These are phyloP conservation scores for Candida sanyiensis DNA, from an alignment of 805 yeast genomes.

Conservation along the genomic window DNA sequence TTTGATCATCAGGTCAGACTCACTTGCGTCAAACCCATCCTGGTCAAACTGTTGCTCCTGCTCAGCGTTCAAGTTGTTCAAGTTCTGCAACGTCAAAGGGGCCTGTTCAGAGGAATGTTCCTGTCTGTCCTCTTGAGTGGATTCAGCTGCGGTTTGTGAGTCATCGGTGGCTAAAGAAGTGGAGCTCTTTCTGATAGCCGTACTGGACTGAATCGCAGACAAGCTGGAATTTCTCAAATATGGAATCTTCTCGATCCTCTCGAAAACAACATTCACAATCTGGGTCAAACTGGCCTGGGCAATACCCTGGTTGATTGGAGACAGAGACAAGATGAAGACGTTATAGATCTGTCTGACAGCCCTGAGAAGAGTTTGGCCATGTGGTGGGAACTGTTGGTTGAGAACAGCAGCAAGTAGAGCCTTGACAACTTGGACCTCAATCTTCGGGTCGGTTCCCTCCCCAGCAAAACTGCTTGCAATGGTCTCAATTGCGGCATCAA, in stretches of 20 bases:
- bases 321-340: constrained; percentile 78
- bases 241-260: constrained; percentile 47
- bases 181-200: constrained; percentile 15
- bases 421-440: constrained; percentile 89
- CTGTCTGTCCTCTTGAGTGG: constrained; percentile 6
- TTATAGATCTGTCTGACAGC: constrained; percentile 93
- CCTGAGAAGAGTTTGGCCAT: constrained; percentile 80
- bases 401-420: constrained; percentile 86
- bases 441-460: constrained; percentile 83
- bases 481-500: constrained; percentile 80
- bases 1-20: constrained; percentile 66
- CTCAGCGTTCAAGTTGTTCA: constrained; percentile 51
- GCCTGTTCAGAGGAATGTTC: constrained; percentile 21
- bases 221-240: not conserved
- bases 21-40: constrained; percentile 40
- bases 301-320: constrained; percentile 79
- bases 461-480: constrained; percentile 84
- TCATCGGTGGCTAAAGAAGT: constrained; percentile 12
- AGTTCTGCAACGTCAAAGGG: constrained; percentile 52
- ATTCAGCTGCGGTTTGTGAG: not conserved
- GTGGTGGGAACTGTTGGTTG: constrained; percentile 75
- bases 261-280: constrained; percentile 80
- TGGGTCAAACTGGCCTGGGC: constrained; percentile 96
- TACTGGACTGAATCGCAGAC: constrained; percentile 7
- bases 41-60: constrained; percentile 49